Base-by-base conservation (phyloP, 75 land plant species). In the Chamaecyparis obtusa region DNA sequence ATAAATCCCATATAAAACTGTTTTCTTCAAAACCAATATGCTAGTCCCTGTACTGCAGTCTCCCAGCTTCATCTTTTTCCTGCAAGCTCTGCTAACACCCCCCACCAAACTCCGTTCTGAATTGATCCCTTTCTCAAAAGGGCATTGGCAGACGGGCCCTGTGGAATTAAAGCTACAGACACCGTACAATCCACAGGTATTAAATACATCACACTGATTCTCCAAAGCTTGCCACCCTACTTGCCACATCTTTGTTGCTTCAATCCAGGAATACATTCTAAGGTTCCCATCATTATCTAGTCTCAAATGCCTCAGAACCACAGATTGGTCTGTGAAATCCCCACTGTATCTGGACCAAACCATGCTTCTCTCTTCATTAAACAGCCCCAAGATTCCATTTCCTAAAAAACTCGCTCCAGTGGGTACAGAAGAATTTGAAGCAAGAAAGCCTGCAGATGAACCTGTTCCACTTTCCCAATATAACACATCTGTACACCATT, bases 171-270 rank as follows among this genome's bases (percentile, higher is more conserved):
- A 72, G 86, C 80, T 69, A 41, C 86, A 86, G 9, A 94, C 57
- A 2, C 95, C 94, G 43, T 55, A 84, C 17, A 81, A 64, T 4
- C 89, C 90, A 87, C 95, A 93, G 2, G 93, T 90, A 13, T 89
- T 92, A 88, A 91, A 94, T 2, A 94, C 92, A 33, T 88, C 87
- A 83, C 95, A 94, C 69, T 94, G 95, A 74, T 94, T 90, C 43
- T 86, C 86, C 86, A 94, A 88, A 75, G 95, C 95, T 74, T 90
- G 94, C 95, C 95, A 94, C 6, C 85, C 90, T 30, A 87, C 60
- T 35, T 27, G 41, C 95, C 95, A 94, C 36, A 87, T 78, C 86
- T 60, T 21, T 13, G 46, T 86, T 17, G 74, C 60, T 32, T 90
- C 83, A 49, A 41, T 78, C 91, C 91, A 93, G 3, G 94, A 90